Base-by-base conservation (phyloP, 2,329 filamentous ascomycete genomes). In the Cladosporium phlei region DNA sequence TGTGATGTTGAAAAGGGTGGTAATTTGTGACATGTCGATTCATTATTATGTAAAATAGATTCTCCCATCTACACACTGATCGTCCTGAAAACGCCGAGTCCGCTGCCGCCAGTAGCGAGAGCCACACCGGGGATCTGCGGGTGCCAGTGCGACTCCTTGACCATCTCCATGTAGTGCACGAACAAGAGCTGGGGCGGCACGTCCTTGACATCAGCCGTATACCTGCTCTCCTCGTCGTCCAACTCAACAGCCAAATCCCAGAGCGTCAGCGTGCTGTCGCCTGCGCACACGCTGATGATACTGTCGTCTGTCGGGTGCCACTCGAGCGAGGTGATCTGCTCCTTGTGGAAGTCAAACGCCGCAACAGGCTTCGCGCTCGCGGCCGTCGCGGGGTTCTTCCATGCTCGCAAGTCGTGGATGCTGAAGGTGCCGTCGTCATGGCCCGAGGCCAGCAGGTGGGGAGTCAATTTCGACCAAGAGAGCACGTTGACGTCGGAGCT, bases 261-360 rank as follows among this genome's bases (percentile, higher is more conserved):
- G 24, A 97, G 72, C 1, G 93, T 96, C 24, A 97, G 80, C 0
- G 91, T 97, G 70, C 90, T 91, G 67, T 98, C 93, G 34, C 85
- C 93, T 0, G 88, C 88, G 17, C 88, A 91, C 32, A 97, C 89
- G 2, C 88, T 86, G 12, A 98, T 82, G 60, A 97, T 94, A 65
- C 86, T 94, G 74, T 98, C 91, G 62, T 98, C 93, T 1, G 88
- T 91, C 2, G 93, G 91, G 68, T 97, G 91, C 91, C 93, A 98
- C 71, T 97, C 90, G 29, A 98, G 79, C 57, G 85, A 88, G 5
- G 93, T 98, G 59, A 98, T 88, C 59, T 95, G 93, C 68, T 96
- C 88, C 68, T 88, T 91, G 76, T 98, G 90, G 75, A 95, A 97
- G 61, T 82, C 78, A 71, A 97, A 98, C 59, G 85, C 86, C 3